Base-by-base conservation (phyloP, 2,329 filamentous ascomycete species). In the Ophiocordyceps australis region DNA sequence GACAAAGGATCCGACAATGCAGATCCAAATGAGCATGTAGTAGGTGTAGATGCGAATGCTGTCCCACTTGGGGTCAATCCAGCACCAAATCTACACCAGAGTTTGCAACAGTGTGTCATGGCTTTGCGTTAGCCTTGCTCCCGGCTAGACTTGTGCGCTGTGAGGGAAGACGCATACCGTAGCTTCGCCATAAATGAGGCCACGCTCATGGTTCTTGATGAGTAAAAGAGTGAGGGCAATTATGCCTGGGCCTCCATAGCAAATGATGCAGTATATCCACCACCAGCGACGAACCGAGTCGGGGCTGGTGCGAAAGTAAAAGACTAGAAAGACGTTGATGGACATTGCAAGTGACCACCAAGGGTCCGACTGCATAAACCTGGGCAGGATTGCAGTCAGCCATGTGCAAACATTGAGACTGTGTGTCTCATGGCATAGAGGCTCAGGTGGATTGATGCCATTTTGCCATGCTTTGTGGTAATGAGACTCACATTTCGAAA, bases 261-360 rank as follows among this genome's bases (percentile, higher is more conserved):
- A 81, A 24, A 72, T 50, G 2, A 72, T 26, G 20, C 73, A 60
- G 43, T 86, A 86, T 25, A 71, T 59, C 62, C 74, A 79, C 39
- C 74, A 65, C 44, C 77, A 77, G 24, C 64, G 63, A n/a, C 65
- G 62, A 40, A 83, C 82, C 26, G 76, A 72, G 7, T 73, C 74
- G 1, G 65, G 64, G 24, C 57, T 66, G 24, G 60, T 57, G n/a
- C 61, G 55, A 35, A 61, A 62, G 47, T 69, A 71, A 43, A 71
- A 71, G 30, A 71, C 65, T 26, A 85, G 60, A 38, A 76, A 79
- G 33, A 86, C 79, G 40, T 86, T 89, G 41, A 75, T 59, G 4
- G 79, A 77, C 79, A 89, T 86, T 34, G 75, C 75, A 28, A 83
- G 65, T 0, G 76, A 78, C 77, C 74, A 83, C 52, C 77, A 63